phyloP scores from a whole-genome alignment of 148 eudicot species.

The Nepenthes gracilis region DNA sequence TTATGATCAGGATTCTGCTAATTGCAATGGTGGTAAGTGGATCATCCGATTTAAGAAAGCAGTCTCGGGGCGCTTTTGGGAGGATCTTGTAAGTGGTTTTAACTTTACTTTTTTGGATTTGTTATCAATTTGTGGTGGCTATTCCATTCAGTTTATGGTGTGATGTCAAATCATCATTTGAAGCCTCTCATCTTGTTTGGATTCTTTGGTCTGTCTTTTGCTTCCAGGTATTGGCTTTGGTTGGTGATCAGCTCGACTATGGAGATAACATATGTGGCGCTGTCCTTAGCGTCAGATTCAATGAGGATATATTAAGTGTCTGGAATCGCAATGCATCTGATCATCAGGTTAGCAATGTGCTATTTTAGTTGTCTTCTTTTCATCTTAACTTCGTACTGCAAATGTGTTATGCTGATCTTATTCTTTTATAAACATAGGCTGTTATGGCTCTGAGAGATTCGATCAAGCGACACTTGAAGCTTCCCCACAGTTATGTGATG shows the following conservation, averaged over 20 bases:
- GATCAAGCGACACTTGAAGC: constrained; percentile 84
- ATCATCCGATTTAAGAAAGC: constrained; percentile 86
- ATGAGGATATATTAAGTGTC: constrained; percentile 85
- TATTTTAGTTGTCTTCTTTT: not conserved
- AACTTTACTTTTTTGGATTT: not conserved
- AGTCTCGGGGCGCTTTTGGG: constrained; percentile 96
- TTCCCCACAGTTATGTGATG: constrained; percentile 84
- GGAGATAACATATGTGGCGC: constrained; percentile 87
- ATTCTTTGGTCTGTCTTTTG: not conserved
- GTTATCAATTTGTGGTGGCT: too few species aligned
- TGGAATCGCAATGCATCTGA: constrained; percentile 96
- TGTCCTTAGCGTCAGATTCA: constrained; percentile 78
- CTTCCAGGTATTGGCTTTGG: constrained; percentile 69
- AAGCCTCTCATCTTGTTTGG: too few species aligned
- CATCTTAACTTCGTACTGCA: not conserved
- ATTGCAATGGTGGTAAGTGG: constrained; percentile 98
- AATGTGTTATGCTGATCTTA: not conserved
- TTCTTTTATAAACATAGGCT: constrained; percentile 33
- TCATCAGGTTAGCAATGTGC: constrained; percentile 45
- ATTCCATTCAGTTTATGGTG: too few species aligned
- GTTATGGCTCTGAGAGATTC: constrained; percentile 86
- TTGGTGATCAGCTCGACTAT: constrained; percentile 88
- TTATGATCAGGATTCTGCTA: constrained; percentile 71
- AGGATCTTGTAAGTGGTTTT: constrained; percentile 63
- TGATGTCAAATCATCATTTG: too few species aligned